Conservation (phyloP, 2,329 filamentous ascomycete species). For the Botrytis cinerea region DNA sequence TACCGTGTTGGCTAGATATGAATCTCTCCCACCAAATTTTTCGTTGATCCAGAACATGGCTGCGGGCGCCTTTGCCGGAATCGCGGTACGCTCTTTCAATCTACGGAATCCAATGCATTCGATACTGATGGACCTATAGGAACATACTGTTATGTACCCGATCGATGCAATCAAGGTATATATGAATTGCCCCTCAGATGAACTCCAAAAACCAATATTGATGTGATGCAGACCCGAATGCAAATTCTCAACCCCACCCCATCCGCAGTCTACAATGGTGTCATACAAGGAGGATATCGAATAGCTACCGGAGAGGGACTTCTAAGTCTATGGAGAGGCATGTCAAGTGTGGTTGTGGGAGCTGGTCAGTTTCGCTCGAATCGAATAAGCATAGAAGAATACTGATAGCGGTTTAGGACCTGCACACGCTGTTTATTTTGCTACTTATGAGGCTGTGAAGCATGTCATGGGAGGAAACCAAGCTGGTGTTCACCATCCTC, state of each 20-base stretch:
- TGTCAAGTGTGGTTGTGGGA: constrained; percentile 94
- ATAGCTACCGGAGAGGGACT: constrained; percentile 90
- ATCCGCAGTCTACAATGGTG: constrained; percentile 80
- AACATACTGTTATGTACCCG: constrained; percentile 99
- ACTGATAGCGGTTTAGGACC: constrained; percentile 63
- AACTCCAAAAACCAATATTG: constrained; percentile 25
- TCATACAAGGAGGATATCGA: constrained; percentile 88
- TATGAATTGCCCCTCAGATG: constrained; percentile 17
- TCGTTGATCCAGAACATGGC: constrained; percentile 92
- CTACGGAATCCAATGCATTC: constrained; percentile 27
- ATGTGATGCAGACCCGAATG: constrained; percentile 78
- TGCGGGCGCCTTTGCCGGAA: constrained; percentile 90
- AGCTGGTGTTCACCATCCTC: constrained; percentile 82
- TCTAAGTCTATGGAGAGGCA: constrained; percentile 89
- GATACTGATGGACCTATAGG: constrained; percentile 53
- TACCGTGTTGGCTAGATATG: constrained; percentile 61
- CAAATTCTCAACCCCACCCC: constrained; percentile 87
- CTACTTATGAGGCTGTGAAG: constrained; percentile 96
- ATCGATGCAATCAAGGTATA: constrained; percentile 94
- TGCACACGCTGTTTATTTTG: constrained; percentile 97
- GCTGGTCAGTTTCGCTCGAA: constrained; percentile 64
- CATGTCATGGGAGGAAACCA: constrained; percentile 92
- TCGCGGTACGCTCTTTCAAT: constrained; percentile 35
- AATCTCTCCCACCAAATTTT: constrained; percentile 91
- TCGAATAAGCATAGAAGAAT: constrained; percentile 19